Base-by-base conservation (phyloP, 306 rosid species). In the Begonia peltatifolia region DNA sequence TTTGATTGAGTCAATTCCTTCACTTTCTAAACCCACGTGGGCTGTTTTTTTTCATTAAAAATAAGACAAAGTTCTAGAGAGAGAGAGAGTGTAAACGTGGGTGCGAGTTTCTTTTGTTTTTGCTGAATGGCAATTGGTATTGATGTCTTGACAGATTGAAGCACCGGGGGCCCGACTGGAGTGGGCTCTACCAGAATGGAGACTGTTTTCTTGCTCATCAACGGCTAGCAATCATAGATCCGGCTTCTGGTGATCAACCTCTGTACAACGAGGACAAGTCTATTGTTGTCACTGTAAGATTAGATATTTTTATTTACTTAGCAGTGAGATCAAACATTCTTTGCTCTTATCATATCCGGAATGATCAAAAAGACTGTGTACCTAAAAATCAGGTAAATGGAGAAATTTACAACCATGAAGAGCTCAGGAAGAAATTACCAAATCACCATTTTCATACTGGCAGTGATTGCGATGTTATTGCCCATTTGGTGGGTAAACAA, bases 221-320 rank as follows among this genome's bases (percentile, higher is more conserved):
- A 74, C 80, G 96, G 65, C 62, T 92, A 51, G 99, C 96, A 42
- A 79, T 92, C 35, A 76, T 92, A 59, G 99, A 83, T 71, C 99
- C 96, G 54, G 94, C 99, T 50, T 92, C 99, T 47, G 99, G 99
- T 12, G 99, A 92, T 79, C 99, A 92, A 64, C 99, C 99, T 47
- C 96, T 92, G 42, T 92, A 69, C n/a, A 92, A 86, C 25, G 99
- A 81, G 25, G 96, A 92, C 79, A 68, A 86, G 63, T 62, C 94
- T 20, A 56, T 87, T 44, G 77, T 63, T 42, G 94, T 92, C 71
- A 86, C 96, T 76, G 99, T 92, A 72, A 25, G 70, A 9, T 38
- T 50, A 9, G 3, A 44, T 9, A 25, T 46, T 6, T 1, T 9
- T 43, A 9, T 43, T 17, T 51, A 20, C 1, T 20, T 20, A 20